Percentiles rank a stretch among this genome's conserved stretches.
Conservation (phyloP, 192 early-diverging fungal genomes). For the Coemansia sp. region DNA sequence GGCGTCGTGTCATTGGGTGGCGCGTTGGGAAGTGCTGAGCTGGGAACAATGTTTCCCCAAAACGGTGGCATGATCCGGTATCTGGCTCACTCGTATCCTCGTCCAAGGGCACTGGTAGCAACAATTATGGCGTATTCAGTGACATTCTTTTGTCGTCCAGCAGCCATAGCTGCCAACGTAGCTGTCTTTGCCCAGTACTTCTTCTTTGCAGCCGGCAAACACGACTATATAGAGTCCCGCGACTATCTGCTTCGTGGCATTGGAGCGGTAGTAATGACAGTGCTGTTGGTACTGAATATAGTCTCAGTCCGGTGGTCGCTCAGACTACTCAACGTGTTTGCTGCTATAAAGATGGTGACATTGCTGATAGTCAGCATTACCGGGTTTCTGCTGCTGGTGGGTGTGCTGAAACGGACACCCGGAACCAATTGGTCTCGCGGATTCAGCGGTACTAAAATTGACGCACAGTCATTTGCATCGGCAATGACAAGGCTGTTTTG, state of each 20-base stretch:
- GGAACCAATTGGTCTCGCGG: constrained; percentile 60
- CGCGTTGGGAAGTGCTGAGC: constrained; percentile 81
- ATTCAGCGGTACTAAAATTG: constrained; percentile 59
- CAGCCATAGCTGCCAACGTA: constrained; percentile 52
- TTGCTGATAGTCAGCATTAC: constrained; percentile 64
- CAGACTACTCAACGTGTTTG: constrained; percentile 66
- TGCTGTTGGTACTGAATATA: constrained; percentile 61
- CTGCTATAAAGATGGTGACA: constrained; percentile 67
- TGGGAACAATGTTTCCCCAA: constrained; percentile 81
- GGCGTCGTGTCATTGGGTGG: constrained; percentile 77
- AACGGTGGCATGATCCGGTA: constrained; percentile 90
- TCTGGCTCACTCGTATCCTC: constrained; percentile 62
- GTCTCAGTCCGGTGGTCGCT: constrained; percentile 63
- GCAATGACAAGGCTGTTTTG: constrained; percentile 57
- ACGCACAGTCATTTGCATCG: constrained; percentile 53
- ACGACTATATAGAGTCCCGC: constrained; percentile 20
- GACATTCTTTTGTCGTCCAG: constrained; percentile 55
- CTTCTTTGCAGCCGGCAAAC: constrained; percentile 42
- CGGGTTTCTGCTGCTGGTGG: constrained; percentile 67
- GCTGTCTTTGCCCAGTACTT: constrained; percentile 55
- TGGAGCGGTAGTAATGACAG: constrained; percentile 56
- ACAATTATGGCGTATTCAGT: constrained; percentile 57
- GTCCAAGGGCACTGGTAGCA: constrained; percentile 51
- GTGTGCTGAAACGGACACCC: constrained; percentile 42
- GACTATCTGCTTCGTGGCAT: constrained; percentile 52